A percentile compares a stretch with the other conserved stretches of the same genome.
Evolutionary conservation across 2,329 filamentous ascomycete species (phyloP).

Genomic region (Cercospora sp.): DNA sequence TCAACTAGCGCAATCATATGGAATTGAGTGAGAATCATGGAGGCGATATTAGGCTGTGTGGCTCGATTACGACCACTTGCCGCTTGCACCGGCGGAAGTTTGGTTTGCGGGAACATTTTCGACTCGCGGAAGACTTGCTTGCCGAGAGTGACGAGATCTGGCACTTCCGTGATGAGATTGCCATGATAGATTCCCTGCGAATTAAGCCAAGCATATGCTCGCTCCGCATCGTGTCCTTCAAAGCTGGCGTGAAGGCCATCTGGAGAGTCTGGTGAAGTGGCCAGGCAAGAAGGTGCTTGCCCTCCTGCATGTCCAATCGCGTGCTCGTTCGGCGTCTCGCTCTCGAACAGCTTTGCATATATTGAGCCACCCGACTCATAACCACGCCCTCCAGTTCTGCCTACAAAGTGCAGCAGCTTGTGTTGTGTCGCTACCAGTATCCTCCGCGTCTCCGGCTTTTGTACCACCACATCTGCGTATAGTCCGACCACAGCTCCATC

Average conservation of each 20-base stretch:
- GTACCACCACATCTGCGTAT: constrained; percentile 74
- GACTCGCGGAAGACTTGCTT: constrained; percentile 75
- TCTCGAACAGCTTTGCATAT: constrained; percentile 84
- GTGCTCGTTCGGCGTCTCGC: constrained; percentile 75
- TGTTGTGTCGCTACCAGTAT: constrained; percentile 79
- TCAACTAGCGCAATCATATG: constrained; percentile 84
- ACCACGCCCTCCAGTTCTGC: constrained; percentile 70
- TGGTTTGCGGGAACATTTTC: constrained; percentile 72
- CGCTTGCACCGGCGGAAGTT: constrained; percentile 69
- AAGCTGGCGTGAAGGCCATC: constrained; percentile 48
- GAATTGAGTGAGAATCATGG: constrained; percentile 87
- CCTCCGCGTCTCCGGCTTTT: constrained; percentile 70
- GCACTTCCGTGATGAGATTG: constrained; percentile 61
- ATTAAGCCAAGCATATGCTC: constrained; percentile 87
- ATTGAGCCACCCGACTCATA: constrained; percentile 75
- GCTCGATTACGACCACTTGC: constrained; percentile 64
- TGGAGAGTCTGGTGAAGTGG: constrained; percentile 70
- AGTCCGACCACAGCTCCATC: constrained; percentile 84
- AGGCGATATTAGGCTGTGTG: constrained; percentile 71
- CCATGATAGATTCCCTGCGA: constrained; percentile 86
- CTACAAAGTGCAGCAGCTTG: constrained; percentile 77
- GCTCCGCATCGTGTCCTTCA: constrained; percentile 50
- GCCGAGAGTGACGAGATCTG: constrained; percentile 65
- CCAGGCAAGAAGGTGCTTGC: constrained; percentile 65
- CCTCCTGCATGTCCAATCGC: constrained; percentile 65